Conservation (phyloP, 139 green algal genomes). For the Chlamydomonas incerta region DNA sequence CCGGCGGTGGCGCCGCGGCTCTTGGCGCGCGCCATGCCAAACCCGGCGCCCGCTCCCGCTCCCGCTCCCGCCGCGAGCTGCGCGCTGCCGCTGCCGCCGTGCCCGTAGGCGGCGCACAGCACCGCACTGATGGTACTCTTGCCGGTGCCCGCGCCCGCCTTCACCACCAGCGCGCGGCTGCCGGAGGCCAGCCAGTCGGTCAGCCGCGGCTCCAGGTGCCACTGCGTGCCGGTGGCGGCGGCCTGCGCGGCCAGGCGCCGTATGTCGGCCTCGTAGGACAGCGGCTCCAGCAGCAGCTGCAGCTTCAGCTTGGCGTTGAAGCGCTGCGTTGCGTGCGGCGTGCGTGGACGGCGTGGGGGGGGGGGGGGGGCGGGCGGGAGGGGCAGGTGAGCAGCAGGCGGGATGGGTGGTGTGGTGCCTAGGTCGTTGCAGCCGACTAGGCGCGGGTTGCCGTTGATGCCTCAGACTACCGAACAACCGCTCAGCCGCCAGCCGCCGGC, state of each 20-base stretch:
- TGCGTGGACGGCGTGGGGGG: no score
- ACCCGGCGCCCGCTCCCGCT: no score
- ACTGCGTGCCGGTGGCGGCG: background rate
- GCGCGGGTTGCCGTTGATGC: no score
- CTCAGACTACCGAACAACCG: no score
- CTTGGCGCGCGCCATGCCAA: no score
- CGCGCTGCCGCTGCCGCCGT: background rate
- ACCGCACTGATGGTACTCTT: constrained; percentile 16
- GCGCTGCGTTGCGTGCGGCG: background rate
- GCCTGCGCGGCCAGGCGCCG: background rate
- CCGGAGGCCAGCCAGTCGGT: background rate
- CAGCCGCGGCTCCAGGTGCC: background rate
- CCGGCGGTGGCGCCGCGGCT: no score
- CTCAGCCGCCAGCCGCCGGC: no score
- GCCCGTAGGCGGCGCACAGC: background rate
- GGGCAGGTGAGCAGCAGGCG: no score
- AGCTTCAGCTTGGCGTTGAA: constrained; percentile 16
- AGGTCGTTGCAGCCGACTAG: no score
- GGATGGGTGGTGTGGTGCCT: no score
- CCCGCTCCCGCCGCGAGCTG: no score
- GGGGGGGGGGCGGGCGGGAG: no score
- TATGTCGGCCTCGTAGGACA: background rate
- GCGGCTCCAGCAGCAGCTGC: constrained; percentile 21
- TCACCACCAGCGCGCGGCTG: constrained; percentile 3
- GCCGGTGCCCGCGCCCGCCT: constrained; percentile 15